phyloP scores from a whole-genome alignment of 768 basidiomycete species.

The Amanita molliuscula region DNA sequence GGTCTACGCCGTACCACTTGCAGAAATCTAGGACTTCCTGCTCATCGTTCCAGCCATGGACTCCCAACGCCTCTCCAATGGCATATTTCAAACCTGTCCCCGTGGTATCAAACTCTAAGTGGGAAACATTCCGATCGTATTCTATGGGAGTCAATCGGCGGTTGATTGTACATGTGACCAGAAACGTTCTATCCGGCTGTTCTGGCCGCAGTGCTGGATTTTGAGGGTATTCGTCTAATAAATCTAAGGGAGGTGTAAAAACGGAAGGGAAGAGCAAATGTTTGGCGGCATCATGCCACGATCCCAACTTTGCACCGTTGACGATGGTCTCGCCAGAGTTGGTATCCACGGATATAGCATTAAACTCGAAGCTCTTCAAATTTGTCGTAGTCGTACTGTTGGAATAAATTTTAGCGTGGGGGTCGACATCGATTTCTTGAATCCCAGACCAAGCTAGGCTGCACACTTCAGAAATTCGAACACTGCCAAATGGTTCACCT shows the following conservation, averaged over 20 bases:
- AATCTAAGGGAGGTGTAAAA: conserved; percentile 42
- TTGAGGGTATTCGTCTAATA: conserved; percentile 37
- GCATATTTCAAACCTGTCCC: conserved; percentile 92
- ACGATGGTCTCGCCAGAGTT: conserved; percentile 45
- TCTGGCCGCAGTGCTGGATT: conserved; percentile 79
- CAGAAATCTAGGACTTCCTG: conserved; percentile 86
- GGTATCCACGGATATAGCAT: conserved; percentile 63
- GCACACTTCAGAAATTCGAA: conserved; percentile 43
- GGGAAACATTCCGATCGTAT: conserved; percentile 98
- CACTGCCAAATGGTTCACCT: conserved; percentile 34
- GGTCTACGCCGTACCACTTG: conserved; percentile 82
- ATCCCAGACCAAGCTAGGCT: conserved; percentile 59
- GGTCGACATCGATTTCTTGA: conserved; percentile 38
- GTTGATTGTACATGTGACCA: conserved; percentile 91
- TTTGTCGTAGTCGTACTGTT: conserved; percentile 20
- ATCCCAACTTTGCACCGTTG: conserved; percentile 49
- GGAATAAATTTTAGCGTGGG: conserved; percentile 13
- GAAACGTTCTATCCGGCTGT: conserved; percentile 78
- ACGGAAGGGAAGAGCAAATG: conserved; percentile 83
- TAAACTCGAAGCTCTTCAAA: conserved; percentile 50
- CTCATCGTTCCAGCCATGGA: conserved; percentile 97
- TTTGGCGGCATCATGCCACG: conserved; percentile 83
- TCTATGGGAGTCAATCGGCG: conserved; percentile 88
- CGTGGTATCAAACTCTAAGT: conserved; percentile 88
- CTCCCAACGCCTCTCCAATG: conserved; percentile 93